phyloP scores from a whole-genome alignment of 352 stramenopile species.

The Phytophthora tentaculata region DNA sequence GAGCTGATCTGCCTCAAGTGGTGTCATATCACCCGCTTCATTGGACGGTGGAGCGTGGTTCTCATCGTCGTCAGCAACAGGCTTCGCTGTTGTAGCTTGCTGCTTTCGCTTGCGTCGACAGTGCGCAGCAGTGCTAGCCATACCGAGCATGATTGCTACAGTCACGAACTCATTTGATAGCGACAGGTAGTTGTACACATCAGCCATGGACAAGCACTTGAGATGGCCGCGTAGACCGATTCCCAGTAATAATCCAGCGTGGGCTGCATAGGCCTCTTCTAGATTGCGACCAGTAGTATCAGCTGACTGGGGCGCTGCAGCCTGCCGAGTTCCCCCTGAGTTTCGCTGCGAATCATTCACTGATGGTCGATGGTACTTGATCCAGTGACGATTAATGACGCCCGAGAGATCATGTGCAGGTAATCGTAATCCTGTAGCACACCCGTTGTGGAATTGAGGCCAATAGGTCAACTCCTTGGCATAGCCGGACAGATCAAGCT shows the following conservation, averaged over 20 bases:
- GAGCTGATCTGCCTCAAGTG: conserved; percentile 27
- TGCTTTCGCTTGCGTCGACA: conserved; percentile 65
- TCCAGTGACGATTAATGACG: conserved; percentile 96
- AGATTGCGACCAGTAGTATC: conserved; percentile 50
- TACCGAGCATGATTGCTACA: conserved; percentile 96
- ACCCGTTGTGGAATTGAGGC: conserved; percentile 99
- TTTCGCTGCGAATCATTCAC: conserved; percentile 36
- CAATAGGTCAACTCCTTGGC: conserved; percentile 94
- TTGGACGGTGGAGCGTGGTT: conserved; percentile 5
- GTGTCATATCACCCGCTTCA: conserved; percentile 19
- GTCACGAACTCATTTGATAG: conserved; percentile 97
- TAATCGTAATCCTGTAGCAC: conserved; percentile 94
- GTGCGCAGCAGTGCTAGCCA: conserved; percentile 94
- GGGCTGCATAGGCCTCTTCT: conserved; percentile 87
- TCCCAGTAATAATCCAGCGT: conserved; percentile 96
- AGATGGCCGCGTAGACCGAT: conserved; percentile 96
- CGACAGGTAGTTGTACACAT: conserved; percentile 99
- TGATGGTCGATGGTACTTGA: conserved; percentile 96
- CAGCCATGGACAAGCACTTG: conserved; percentile 94
- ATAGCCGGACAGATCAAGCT: conserved; percentile 91
- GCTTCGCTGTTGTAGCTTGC: conserved; percentile 15
- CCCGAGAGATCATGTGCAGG: conserved; percentile 63
- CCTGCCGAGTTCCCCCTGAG: conserved; percentile 13
- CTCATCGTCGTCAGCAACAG: conserved; percentile 1
- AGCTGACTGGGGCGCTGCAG: conserved; percentile 18